These are phyloP conservation scores for Cyamopsis tetragonoloba DNA, from an alignment of 306 rosid species.

Conservation along the genomic window DNA sequence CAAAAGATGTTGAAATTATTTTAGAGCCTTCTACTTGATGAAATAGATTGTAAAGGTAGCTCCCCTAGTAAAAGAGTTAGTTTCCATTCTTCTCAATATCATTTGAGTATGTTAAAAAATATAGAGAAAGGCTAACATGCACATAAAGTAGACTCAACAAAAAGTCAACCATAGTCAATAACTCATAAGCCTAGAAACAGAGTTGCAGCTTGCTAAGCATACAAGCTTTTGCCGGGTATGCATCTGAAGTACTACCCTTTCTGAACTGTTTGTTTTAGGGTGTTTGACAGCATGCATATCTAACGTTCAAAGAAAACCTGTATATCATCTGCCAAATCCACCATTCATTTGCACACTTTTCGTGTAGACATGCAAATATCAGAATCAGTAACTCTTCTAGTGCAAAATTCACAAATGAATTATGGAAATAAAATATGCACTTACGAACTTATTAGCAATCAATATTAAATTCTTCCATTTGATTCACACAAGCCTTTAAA, in stretches of 20 bases:
- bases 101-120: slow-evolving; percentile 19
- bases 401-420: neutral
- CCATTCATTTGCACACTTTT: neutral
- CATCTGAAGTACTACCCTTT: neutral
- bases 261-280: neutral
- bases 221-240: neutral
- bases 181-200: neutral
- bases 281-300: neutral
- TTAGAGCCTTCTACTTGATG: slow-evolving; percentile 4
- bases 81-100: neutral
- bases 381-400: neutral
- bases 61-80: neutral
- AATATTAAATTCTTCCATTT: neutral
- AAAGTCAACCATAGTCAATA: slow-evolving; percentile 3
- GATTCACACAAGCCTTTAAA: neutral
- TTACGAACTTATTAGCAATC: neutral
- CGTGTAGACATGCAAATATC: neutral
- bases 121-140: neutral
- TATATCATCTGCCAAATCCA: neutral
- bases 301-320: neutral
- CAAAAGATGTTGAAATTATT: slow-evolving; percentile 10
- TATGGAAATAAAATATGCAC: neutral
- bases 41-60: neutral
- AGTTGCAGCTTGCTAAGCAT: neutral
- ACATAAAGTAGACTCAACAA: neutral